Base-by-base conservation (phyloP, 1,284 basidiomycete species). In the Naganishia sp. region DNA sequence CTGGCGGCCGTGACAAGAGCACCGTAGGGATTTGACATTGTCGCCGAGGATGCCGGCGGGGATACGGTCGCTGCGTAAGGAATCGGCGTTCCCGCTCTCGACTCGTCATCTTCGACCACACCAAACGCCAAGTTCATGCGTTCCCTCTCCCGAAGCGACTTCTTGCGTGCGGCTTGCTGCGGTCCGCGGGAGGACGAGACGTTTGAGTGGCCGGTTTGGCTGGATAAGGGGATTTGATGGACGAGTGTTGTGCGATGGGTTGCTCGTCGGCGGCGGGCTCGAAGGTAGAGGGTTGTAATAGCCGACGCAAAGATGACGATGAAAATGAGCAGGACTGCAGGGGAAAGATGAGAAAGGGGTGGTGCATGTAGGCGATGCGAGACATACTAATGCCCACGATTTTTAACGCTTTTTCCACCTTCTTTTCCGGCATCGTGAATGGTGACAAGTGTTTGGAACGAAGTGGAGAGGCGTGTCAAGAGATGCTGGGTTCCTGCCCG, bases 341-440 rank as follows among this genome's bases (percentile, higher is more conserved):
- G 1, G 17, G 47, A 9, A 15, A 28, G 11, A 17, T 9, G 23
- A 13, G 15, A 28, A 21, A 51, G 10, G 35, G 11, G 23, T 42
- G 6, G 45, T 35, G 32, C 23, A 11, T 13, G n/a, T 42, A 31
- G 4, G 13, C 7, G 11, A 42, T 15, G 21, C 2, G 23, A 11
- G 2, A 61, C 58, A 10, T 61, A 61, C 58, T 47, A 10, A 61
- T 61, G 35, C 58, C 58, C 13, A 61, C 47, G 4, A 61, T 61
- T 35, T 31, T 61, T 35, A 61, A 28, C 17, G 43, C 58, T 31
- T 61, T 50, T 25, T 42, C 15, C 28, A 61, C 35, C 39, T 51
- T 50, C 28, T 61, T 61, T 41, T 50, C 58, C 28, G 58, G 21
- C 58, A 61, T 61, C 13, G 6, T 32, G 21, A 50, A 50, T 50